Base-by-base conservation (phyloP, 495 filamentous ascomycete species). In the Trichoderma reesei region DNA sequence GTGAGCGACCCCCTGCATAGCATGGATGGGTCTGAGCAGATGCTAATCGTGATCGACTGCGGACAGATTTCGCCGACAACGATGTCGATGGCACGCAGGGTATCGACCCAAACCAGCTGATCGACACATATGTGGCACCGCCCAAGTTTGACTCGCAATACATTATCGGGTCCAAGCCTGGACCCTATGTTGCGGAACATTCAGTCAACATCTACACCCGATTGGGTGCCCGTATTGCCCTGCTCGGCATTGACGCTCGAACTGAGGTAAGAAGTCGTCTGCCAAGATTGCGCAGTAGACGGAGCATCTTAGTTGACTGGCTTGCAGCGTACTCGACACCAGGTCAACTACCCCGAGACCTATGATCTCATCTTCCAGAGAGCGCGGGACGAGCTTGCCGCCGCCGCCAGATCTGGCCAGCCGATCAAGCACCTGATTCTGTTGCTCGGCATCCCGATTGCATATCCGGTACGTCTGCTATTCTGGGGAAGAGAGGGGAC, bases 361-460 rank as follows among this genome's bases (percentile, higher is more conserved):
- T 98, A 96, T 69, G 83, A 96, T 33, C 74, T 85, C 11, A 87
- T 96, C 64, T 96, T 96, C 70, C 67, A 78, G 14, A 87, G 90
- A 0, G 69, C 95, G 41, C 75, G 80, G 60, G 68, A 77, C 34
- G 90, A 96, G 68, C 78, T 96, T 26, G 72, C 73, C 1, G 67
- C 72, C 36, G 84, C 83, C 5, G 82, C 82, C n/a, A 65, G 62
- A 51, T 68, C 76, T 0, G 75, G 69, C 70, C 82, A 68, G 72
- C 86, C 71, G 68, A 88, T 92, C 70, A 88, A 86, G 73, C 93
- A 98, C 67, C 75, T 98, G 48, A 82, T 98, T 46, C 78, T 98
- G 5, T 80, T 98, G 4, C 78, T 98, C 56, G 93, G 93, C 62
- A 90, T 98, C 36, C 93, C 93, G 2, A 96, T 98, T 67, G 92